A percentile compares a stretch with the other conserved stretches of the same genome.
phyloP scores from a whole-genome alignment of 352 stramenopile species.

The Pythium phragmitis region DNA sequence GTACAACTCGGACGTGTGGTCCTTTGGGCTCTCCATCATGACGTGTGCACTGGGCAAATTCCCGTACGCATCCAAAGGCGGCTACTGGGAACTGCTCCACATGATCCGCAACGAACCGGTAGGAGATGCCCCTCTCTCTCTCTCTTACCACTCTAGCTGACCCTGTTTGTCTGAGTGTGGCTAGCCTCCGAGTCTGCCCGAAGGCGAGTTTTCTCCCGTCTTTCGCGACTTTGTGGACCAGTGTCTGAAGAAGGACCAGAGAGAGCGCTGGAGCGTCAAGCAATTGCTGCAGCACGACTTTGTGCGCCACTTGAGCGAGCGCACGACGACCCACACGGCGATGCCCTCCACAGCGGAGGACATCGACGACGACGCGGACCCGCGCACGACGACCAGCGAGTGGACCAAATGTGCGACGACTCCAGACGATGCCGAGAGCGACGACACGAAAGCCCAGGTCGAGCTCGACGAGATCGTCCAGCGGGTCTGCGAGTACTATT shows the following conservation, averaged over 20 bases:
- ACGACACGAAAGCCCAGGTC: constrained; percentile 63
- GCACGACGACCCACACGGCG: background rate
- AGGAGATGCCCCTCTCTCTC: constrained; percentile 10
- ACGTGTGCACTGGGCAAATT: constrained; percentile 88
- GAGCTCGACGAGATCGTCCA: constrained; percentile 79
- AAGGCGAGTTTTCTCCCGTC: constrained; percentile 65
- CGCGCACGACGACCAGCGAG: constrained; percentile 29
- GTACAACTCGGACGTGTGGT: constrained; percentile 89
- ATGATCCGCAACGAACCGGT: constrained; percentile 86
- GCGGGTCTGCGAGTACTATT: constrained; percentile 75
- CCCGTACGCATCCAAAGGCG: constrained; percentile 83
- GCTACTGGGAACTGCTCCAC: constrained; percentile 90
- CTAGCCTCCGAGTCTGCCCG: constrained; percentile 61
- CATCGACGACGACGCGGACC: constrained; percentile 27
- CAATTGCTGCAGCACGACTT: constrained; percentile 77
- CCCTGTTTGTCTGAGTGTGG: background rate
- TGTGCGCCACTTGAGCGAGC: constrained; percentile 38
- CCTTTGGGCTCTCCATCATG: constrained; percentile 86
- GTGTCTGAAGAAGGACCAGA: constrained; percentile 78
- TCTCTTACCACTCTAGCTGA: background rate
- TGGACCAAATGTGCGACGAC: constrained; percentile 18
- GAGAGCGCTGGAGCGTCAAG: constrained; percentile 78
- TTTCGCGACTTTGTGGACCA: constrained; percentile 84
- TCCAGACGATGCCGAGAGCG: constrained; percentile 25
- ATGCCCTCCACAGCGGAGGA: constrained; percentile 23